Evolutionary conservation across 495 filamentous ascomycete genomes (phyloP), one percentile per base, ranked within the genome.

Genomic region (Thozetella sp.): DNA sequence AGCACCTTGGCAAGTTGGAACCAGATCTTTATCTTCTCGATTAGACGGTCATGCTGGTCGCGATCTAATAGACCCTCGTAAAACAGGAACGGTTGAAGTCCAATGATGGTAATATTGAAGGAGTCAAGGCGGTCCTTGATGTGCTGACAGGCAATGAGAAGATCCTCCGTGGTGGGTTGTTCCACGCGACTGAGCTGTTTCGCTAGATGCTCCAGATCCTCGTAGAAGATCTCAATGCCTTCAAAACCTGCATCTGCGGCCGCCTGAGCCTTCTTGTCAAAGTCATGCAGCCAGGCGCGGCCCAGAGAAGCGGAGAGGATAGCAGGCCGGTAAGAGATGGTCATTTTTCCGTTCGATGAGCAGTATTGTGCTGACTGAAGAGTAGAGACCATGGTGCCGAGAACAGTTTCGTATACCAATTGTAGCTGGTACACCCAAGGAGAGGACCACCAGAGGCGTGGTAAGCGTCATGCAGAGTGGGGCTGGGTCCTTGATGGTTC

Each of bases 201-300:
- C 3, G 88, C 88, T 25, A 90, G 63, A 65, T 86, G 81, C 61
- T 83, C 76, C 26, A 93, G 82, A 71, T 95, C 91, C 72, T 94
- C 91, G 70, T 88, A 86, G 79, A 92, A 93, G 27, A 93, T 77
- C 70, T 94, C 91, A 62, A 93, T 85, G 37, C 87, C 90, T 59
- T 83, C 69, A 70, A 89, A 87, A 20, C 89, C 89, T 89, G 79
- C 27, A 75, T 73, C n/a, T 83, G 75, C 13, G 91, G 90, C 64
- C 83, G 80, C 56, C 84, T 79, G 22, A 95, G 80, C 70, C 92
- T 93, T 63, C 79, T 67, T 3, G 74, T 72, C 13, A 94, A 78
- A 15, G 79, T 72, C 61, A 89, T 83, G 61, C 85, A 81, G 62
- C 23, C 57, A 71, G 62, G 66, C 67, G 45, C 87, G 86, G 48